phyloP scores from a whole-genome alignment of 306 rosid genomes.

The Biancaea sappan region DNA sequence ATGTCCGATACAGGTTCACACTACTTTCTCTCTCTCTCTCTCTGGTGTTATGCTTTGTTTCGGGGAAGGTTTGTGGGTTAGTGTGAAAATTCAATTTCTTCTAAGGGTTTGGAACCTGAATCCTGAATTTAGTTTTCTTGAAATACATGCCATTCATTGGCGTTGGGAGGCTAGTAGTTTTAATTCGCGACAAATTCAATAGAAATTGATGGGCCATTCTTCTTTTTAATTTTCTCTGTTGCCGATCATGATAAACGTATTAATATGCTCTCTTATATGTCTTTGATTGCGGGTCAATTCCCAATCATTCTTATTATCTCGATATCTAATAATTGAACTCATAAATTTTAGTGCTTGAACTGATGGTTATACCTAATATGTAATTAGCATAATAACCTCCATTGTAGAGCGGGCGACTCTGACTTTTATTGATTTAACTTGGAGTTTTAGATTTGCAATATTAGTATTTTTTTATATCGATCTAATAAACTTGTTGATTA shows the following conservation, averaged over 20 bases:
- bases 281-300: background rate
- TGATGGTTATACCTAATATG: background rate
- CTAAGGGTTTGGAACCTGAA: background rate
- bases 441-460: background rate
- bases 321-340: background rate
- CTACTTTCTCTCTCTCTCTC: slow-evolving; percentile 27
- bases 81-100: background rate
- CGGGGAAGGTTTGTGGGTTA: background rate
- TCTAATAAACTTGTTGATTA: background rate
- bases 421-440: background rate
- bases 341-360: background rate
- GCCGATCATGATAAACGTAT: slow-evolving; percentile 14
- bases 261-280: background rate
- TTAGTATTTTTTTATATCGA: background rate
- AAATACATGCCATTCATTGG: background rate
- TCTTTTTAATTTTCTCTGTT: background rate
- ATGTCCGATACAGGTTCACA: slow-evolving; percentile 83
- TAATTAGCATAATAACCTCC: background rate
- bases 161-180: background rate
- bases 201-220: background rate
- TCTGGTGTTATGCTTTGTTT: background rate
- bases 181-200: background rate
- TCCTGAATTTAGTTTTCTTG: background rate
- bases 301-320: background rate
- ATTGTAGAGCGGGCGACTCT: background rate